phyloP scores from a whole-genome alignment of 768 basidiomycete species.

The Daedalea quercina region DNA sequence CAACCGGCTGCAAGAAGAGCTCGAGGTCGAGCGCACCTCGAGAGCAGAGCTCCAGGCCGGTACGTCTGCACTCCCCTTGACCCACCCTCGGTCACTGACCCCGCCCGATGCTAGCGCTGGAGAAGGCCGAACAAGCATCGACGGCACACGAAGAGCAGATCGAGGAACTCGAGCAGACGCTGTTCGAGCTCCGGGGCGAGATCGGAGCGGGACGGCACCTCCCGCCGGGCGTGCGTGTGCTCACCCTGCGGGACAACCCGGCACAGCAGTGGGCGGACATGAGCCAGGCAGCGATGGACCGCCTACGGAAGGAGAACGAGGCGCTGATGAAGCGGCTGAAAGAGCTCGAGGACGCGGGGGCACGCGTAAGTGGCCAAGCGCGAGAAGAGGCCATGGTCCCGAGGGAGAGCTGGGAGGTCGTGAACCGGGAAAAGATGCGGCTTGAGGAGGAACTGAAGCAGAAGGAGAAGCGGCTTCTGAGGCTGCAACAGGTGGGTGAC shows the following conservation, averaged over 20 bases:
- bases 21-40: constrained; percentile 31
- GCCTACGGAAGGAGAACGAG: constrained; percentile 76
- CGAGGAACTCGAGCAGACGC: constrained; percentile 67
- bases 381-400: constrained; percentile 40
- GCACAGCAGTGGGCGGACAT: constrained; percentile 78
- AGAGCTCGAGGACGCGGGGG: constrained; percentile 46
- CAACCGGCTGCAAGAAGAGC: constrained; percentile 34
- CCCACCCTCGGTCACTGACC: no score
- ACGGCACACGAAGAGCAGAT: constrained; percentile 43
- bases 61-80: no score
- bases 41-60: constrained; percentile 20
- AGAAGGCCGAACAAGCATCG: constrained; percentile 28
- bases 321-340: constrained; percentile 65
- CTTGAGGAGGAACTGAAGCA: constrained; percentile 59
- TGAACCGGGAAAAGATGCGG: constrained; percentile 61
- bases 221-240: constrained; percentile 61
- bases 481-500: constrained; percentile 67
- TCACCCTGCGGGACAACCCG: constrained; percentile 73
- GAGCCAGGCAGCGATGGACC: constrained; percentile 66
- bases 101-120: constrained; percentile 32
- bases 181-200: constrained; percentile 73
- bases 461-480: constrained; percentile 74
- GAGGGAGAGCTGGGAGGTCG: constrained; percentile 70
- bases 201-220: constrained; percentile 71
- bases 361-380: constrained; percentile 6